Evolutionary conservation across 2,329 filamentous ascomycete genomes (phyloP).

Genomic region (Sordariomycetes sp.): DNA sequence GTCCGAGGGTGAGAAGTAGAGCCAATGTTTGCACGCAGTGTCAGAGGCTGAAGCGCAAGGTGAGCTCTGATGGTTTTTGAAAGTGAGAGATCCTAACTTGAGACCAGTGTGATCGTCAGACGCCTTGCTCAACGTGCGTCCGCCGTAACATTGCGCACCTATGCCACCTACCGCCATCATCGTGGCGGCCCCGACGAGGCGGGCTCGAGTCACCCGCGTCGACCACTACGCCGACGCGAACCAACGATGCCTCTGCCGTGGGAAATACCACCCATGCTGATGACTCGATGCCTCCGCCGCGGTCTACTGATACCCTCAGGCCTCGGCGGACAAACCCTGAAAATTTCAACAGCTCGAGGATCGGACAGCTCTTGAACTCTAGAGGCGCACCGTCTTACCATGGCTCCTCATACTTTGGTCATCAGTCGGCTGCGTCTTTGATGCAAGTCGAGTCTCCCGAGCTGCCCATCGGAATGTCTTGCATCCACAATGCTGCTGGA

Average conservation of each 20-base stretch:
- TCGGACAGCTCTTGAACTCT: constrained; percentile 19
- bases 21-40: constrained; percentile 3
- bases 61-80: neutral
- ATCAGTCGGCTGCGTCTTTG: constrained; percentile 19
- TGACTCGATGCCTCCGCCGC: neutral
- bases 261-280: too few relatives aligned
- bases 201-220: neutral
- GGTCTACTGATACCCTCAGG: neutral
- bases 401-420: constrained; percentile 21
- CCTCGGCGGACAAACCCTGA: constrained; percentile 1
- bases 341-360: neutral
- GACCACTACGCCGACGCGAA: too few relatives aligned
- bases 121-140: constrained; percentile 3
- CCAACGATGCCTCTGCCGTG: too few relatives aligned
- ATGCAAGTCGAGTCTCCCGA: constrained; percentile 17
- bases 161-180: constrained; percentile 1
- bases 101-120: constrained; percentile 3
- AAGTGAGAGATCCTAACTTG: neutral
- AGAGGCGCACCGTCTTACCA: constrained; percentile 19
- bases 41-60: constrained; percentile 2
- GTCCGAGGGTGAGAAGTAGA: too few relatives aligned
- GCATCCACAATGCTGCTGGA: constrained; percentile 4
- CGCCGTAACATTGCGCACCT: constrained; percentile 2
- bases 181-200: neutral
- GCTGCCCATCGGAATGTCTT: constrained; percentile 11